These are phyloP conservation scores for Bocquillonia castaneifolia DNA, from an alignment of 441 rosid genomes.

Conservation along the genomic window DNA sequence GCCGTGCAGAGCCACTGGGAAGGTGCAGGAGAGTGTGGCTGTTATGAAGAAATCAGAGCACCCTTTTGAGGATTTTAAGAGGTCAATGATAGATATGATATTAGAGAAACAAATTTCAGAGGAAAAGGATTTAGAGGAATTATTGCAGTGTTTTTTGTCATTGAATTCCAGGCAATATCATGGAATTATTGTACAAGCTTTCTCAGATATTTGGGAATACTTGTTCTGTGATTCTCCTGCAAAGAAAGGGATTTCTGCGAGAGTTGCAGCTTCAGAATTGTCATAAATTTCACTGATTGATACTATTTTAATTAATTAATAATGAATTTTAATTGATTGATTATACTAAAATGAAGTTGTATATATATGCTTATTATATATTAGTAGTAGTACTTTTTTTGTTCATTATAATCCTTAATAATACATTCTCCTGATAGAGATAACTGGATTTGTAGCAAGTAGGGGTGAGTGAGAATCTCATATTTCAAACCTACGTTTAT, in stretches of 20 bases:
- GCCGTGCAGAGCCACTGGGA: conserved; percentile 23
- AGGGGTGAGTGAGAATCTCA: too few species aligned
- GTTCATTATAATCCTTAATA: too few species aligned
- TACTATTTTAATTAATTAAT: neutral
- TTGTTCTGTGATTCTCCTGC: conserved; percentile 31
- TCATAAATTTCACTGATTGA: too few species aligned
- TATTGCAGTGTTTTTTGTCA: conserved; percentile 47
- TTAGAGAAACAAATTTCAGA: conserved; percentile 42
- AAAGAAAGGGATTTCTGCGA: neutral
- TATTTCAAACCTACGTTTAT: too few species aligned
- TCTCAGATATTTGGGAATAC: conserved; percentile 46
- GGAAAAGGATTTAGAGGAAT: conserved; percentile 42
- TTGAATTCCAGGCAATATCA: conserved; percentile 47
- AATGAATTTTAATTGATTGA: too few species aligned
- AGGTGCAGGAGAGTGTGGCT: conserved; percentile 41
- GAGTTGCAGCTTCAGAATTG: neutral
- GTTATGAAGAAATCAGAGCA: conserved; percentile 54
- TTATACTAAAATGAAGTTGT: too few species aligned
- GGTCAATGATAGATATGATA: conserved; percentile 66
- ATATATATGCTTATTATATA: too few species aligned
- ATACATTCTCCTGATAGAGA: too few species aligned
- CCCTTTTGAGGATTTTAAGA: conserved; percentile 52
- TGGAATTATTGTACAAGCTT: conserved; percentile 43
- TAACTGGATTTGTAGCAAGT: too few species aligned
- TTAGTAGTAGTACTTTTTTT: too few species aligned